Evolutionary conservation across 139 green algal species (phyloP), one percentile per base, ranked within the genome.

Genomic region (Ostreobium quekettii): DNA sequence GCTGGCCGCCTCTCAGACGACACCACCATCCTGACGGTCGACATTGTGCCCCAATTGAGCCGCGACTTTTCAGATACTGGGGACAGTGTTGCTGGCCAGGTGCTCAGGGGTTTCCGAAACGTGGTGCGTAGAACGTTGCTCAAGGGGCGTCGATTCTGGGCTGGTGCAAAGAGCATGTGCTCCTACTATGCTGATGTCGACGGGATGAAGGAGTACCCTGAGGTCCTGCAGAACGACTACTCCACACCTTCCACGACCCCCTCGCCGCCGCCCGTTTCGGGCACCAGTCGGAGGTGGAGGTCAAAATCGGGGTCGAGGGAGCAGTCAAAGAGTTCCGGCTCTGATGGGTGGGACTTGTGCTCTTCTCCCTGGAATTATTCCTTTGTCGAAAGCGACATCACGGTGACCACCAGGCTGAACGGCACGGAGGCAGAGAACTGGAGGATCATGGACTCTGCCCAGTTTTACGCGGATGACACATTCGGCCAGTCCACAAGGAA

Each of bases 21-120:
- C 76, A 89, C 88, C 8, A 83, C 83, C 35, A 72, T 96, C 42
- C 78, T 96, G 3, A 74, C 95, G 1, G 63, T 87, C 1, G 90
- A 96, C 74, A 56, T 96, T 48, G 57, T 92, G 22, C 84, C 85
- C 2, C 48, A 60, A 2, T 75, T 74, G 33, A 42, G 56, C 37
- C 38, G 7, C 3, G 61, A 68, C 35, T 68, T 68, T 29, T 57
- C 15, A 48, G 61, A 68, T n/a, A 38, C 11, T 15, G 7, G 19
- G 24, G 28, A 11, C 29, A 19, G 6, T 11, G 24, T 48, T 22
- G 6, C 8, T 32, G 7, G 28, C 11, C 19, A 11, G 29, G 30
- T 66, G 29, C 26, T 66, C 11, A 26, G 30, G 19, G 46, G 32
- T 5, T 24, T 66, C 7, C 42, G 42, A 19, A 11, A 53, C 42